Conservation (phyloP, 768 basidiomycete species). For the Boletus edulis region DNA sequence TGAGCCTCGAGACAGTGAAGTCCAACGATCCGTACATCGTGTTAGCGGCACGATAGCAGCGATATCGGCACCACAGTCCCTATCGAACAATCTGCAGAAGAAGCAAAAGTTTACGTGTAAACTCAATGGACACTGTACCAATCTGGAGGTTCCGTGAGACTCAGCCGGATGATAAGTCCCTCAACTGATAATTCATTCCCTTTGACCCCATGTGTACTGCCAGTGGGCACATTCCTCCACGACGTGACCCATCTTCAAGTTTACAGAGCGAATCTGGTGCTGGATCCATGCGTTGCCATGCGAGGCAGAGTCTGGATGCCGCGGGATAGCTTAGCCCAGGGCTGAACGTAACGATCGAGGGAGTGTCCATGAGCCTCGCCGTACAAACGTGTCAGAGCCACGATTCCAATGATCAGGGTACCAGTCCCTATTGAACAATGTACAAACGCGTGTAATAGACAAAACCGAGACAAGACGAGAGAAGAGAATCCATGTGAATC, state of each 20-base stretch:
- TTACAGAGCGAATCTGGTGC: neutral
- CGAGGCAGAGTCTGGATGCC: neutral
- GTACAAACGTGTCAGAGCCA: neutral
- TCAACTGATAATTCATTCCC: constrained; percentile 5
- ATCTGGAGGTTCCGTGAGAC: neutral
- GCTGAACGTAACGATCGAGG: too few relatives aligned
- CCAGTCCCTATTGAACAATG: constrained; percentile 20
- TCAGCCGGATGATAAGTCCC: neutral
- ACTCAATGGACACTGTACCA: neutral
- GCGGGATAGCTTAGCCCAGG: too few relatives aligned
- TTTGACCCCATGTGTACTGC: neutral
- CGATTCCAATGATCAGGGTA: constrained; percentile 13
- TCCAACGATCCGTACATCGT: neutral
- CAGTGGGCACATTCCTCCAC: neutral
- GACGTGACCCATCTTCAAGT: constrained; percentile 4
- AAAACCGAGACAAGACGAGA: constrained; percentile 9
- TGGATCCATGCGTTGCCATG: neutral
- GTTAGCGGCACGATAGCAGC: neutral
- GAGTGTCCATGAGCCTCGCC: too few relatives aligned
- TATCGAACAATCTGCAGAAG: neutral
- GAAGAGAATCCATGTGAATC: constrained; percentile 17
- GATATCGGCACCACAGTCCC: constrained; percentile 22
- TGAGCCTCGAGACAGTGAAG: too few relatives aligned
- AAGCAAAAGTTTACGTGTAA: too few relatives aligned
- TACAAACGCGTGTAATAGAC: constrained; percentile 18